A percentile compares a stretch with the other conserved stretches of the same genome.
These are phyloP conservation scores for Fusarium ambrosium DNA, from an alignment of 2,329 filamentous ascomycete genomes.

Conservation along the genomic window DNA sequence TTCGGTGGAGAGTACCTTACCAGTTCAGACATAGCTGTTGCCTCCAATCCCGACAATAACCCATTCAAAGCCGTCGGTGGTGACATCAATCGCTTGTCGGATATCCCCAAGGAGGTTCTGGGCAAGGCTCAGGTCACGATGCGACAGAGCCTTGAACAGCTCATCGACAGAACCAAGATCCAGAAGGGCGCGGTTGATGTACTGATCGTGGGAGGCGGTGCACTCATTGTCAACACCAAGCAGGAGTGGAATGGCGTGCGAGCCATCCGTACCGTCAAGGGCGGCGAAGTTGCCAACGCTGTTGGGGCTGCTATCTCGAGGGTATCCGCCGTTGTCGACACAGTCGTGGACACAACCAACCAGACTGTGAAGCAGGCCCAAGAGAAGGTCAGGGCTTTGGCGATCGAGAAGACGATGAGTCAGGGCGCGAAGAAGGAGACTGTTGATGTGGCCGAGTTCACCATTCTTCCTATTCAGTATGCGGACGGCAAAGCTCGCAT, in stretches of 20 bases:
- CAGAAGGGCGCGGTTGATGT: not conserved
- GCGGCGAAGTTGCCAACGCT: constrained; percentile 5
- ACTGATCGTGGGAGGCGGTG: constrained; percentile 5
- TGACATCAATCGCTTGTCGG: not conserved
- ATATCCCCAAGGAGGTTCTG: not conserved
- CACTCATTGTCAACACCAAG: not conserved
- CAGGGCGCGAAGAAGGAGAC: not conserved
- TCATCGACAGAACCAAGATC: constrained; percentile 3
- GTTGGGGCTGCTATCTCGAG: constrained; percentile 3
- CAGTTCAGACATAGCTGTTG: not conserved
- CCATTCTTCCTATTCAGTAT: constrained; percentile 50
- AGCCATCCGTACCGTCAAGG: not conserved
- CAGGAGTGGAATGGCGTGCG: constrained; percentile 21
- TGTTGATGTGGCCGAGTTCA: not conserved
- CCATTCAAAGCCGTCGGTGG: not conserved
- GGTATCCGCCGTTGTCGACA: constrained; percentile 5
- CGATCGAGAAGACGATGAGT: not conserved
- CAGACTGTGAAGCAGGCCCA: constrained; percentile 9
- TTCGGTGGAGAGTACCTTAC: constrained; percentile 3
- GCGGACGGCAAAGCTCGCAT: constrained; percentile 63
- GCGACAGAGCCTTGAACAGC: not conserved
- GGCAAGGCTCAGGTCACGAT: not conserved
- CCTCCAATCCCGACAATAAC: not conserved
- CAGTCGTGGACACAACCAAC: constrained; percentile 9
- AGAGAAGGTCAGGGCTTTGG: constrained; percentile 1